phyloP scores from a whole-genome alignment of 2,329 filamentous ascomycete species.

The Trichocomaceae sp. region DNA sequence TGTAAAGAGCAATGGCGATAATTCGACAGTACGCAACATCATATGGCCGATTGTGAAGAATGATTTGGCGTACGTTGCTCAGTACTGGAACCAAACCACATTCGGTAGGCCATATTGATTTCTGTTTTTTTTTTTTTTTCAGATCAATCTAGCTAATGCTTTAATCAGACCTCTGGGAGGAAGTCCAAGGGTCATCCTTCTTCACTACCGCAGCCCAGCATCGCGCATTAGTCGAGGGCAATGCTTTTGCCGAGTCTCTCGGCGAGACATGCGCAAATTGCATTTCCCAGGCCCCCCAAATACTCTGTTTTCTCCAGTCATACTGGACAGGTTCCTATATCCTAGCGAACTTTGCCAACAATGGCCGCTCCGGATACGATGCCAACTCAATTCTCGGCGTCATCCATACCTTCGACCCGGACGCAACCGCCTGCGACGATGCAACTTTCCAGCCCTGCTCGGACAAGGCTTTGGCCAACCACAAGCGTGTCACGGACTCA shows the following conservation, averaged over 20 bases:
- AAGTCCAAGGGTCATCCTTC: constrained; percentile 67
- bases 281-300: constrained; percentile 57
- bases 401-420: constrained; percentile 64
- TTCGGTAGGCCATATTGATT: constrained; percentile 42
- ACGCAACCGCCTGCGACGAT: constrained; percentile 57
- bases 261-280: constrained; percentile 58
- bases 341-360: constrained; percentile 59
- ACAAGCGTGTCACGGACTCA: constrained; percentile 67
- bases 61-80: constrained; percentile 65
- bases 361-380: constrained; percentile 61
- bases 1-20: constrained; percentile 45
- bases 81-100: constrained; percentile 59
- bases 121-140: background rate
- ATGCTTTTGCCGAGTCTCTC: constrained; percentile 56
- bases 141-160: background rate
- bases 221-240: constrained; percentile 55
- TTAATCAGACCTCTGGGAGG: constrained; percentile 63
- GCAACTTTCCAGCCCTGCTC: constrained; percentile 72
- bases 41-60: constrained; percentile 70
- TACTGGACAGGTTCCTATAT: constrained; percentile 67
- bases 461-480: constrained; percentile 60
- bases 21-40: constrained; percentile 46
- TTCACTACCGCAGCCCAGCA: constrained; percentile 67
- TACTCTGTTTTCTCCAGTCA: constrained; percentile 65
- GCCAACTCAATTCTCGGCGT: constrained; percentile 62